Conservation (phyloP, 2,329 filamentous ascomycete genomes). For the Colletotrichum sp. region DNA sequence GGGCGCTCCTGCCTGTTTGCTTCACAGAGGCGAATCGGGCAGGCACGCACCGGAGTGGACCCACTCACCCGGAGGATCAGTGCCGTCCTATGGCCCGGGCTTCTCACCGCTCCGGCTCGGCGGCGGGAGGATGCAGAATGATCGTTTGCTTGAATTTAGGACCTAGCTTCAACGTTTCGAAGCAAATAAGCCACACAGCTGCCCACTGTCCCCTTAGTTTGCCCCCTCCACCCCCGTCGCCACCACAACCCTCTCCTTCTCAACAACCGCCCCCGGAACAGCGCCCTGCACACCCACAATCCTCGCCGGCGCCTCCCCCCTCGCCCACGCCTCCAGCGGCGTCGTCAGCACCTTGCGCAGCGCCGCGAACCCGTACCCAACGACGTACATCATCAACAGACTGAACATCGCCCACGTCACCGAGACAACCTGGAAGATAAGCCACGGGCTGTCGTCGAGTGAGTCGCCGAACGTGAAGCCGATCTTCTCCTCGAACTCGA, state of each 20-base stretch:
- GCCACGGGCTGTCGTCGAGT: not conserved
- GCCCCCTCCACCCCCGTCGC: not conserved
- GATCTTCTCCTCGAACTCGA: not conserved
- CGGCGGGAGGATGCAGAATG: not conserved
- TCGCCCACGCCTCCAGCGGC: constrained; percentile 2
- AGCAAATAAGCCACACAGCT: not conserved
- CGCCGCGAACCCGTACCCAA: constrained; percentile 1
- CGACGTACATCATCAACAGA: not conserved
- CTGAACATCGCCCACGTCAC: not conserved
- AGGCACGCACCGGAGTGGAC: not conserved
- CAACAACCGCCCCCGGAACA: not conserved
- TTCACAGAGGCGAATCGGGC: not conserved
- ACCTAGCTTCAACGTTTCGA: not conserved
- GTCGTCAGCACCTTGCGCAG: constrained; percentile 7
- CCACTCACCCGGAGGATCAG: not conserved
- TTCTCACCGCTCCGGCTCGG: not conserved
- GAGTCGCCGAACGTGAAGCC: not conserved
- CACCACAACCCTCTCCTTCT: not conserved
- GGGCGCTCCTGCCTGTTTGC: constrained; percentile 10
- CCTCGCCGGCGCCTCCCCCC: not conserved
- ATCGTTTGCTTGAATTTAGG: not conserved
- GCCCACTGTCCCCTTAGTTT: not conserved
- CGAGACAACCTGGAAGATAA: not conserved
- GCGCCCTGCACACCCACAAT: not conserved
- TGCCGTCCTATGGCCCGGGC: not conserved